Evolutionary conservation across 129 eudicot genomes (phyloP).

Genomic region (Ambrosia trifida): DNA sequence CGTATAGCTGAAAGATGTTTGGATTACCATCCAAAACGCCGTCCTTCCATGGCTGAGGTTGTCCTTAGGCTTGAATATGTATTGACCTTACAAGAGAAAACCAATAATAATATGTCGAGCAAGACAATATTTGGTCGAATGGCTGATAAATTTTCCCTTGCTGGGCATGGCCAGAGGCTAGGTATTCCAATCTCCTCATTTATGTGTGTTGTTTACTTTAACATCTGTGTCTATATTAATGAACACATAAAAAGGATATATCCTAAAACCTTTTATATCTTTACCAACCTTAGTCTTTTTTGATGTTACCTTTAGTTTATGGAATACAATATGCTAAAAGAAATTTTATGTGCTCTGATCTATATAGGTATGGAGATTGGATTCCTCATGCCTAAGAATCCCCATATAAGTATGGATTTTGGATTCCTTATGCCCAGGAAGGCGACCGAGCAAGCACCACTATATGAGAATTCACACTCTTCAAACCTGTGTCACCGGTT

Average conservation of each 20-base stretch:
- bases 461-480: conserved; percentile 68
- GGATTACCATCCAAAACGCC: neutral
- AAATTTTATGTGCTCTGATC: no score
- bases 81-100: neutral
- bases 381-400: neutral
- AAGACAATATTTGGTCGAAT: neutral
- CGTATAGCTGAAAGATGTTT: neutral
- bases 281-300: no score
- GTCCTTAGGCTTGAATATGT: neutral
- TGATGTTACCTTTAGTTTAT: no score
- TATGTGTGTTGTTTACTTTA: neutral
- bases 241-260: no score
- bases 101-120: neutral
- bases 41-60: neutral
- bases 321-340: no score
- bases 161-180: neutral
- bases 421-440: neutral
- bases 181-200: neutral
- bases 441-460: conserved; percentile 27
- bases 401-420: neutral
- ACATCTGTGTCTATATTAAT: no score
- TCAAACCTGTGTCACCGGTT: conserved; percentile 79
- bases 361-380: neutral
- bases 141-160: neutral
- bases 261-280: no score